Evolutionary conservation across 2,329 filamentous ascomycete genomes (phyloP).

Genomic region (Ascochyta fabae): DNA sequence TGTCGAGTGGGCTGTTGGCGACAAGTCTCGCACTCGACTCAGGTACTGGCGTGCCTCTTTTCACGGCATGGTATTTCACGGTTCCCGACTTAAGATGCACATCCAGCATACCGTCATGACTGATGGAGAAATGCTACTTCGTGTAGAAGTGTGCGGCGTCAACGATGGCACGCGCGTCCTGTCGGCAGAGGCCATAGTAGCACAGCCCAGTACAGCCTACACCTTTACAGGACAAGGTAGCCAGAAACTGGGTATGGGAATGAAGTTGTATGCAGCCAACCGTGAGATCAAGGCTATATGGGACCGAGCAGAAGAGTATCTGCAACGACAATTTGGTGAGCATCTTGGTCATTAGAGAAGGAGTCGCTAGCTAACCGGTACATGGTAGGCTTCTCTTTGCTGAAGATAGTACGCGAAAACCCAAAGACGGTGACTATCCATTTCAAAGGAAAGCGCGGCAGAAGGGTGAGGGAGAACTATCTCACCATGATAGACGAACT

Average conservation of each 20-base stretch:
- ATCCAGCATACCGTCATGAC: slow-evolving; percentile 47
- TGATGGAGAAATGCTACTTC: slow-evolving; percentile 24
- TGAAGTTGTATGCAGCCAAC: slow-evolving; percentile 50
- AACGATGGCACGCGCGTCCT: slow-evolving; percentile 45
- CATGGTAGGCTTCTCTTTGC: slow-evolving; percentile 35
- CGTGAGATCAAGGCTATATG: slow-evolving; percentile 44
- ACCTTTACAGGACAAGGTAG: slow-evolving; percentile 54
- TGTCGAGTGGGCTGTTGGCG: slow-evolving; percentile 24
- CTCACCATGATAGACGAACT: slow-evolving; percentile 27
- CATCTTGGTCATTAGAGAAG: not conserved
- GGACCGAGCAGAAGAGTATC: slow-evolving; percentile 62
- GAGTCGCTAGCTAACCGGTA: not conserved
- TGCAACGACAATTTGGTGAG: slow-evolving; percentile 44
- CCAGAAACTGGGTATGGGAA: slow-evolving; percentile 51
- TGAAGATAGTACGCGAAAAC: slow-evolving; percentile 49
- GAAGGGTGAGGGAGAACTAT: slow-evolving; percentile 46
- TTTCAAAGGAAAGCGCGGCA: slow-evolving; percentile 48
- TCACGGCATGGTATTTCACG: slow-evolving; percentile 48
- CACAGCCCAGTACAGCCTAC: slow-evolving; percentile 44
- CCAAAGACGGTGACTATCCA: slow-evolving; percentile 48
- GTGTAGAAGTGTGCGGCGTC: slow-evolving; percentile 31
- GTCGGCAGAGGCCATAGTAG: slow-evolving; percentile 36
- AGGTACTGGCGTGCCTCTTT: slow-evolving; percentile 40
- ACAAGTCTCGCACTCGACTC: slow-evolving; percentile 28
- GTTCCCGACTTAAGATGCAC: slow-evolving; percentile 41